phyloP scores from a whole-genome alignment of 345 rosid species.

The Citrus sp. region DNA sequence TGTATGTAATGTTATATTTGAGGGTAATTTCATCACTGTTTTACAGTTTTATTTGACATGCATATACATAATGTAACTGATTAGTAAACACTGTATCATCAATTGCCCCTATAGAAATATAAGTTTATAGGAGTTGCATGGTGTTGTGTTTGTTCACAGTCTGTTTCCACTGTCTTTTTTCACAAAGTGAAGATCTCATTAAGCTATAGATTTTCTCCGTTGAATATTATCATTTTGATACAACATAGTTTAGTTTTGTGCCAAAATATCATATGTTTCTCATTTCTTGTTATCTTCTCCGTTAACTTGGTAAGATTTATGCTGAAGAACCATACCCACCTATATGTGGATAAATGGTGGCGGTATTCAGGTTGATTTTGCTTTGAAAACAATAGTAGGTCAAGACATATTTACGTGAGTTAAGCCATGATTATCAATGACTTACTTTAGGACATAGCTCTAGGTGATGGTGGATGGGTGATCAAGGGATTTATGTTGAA shows the following conservation, averaged over 20 bases:
- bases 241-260: neutral
- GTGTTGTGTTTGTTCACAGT: neutral
- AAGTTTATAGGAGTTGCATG: neutral
- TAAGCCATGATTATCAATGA: neutral
- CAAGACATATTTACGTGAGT: neutral
- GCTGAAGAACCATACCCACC: neutral
- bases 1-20: neutral
- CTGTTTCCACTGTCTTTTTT: neutral
- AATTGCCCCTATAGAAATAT: neutral
- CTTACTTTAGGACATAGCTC: neutral
- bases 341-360: neutral
- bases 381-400: neutral
- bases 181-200: neutral
- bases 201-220: neutral
- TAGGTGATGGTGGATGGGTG: neutral
- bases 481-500: neutral
- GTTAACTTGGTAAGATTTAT: neutral
- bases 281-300: neutral
- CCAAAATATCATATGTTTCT: neutral
- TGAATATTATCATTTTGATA: neutral
- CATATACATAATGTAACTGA: neutral
- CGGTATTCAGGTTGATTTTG: neutral
- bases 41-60: neutral
- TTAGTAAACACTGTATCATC: neutral
- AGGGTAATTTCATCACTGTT: neutral